A percentile compares a stretch with the other conserved stretches of the same genome.
Conservation (phyloP, 768 basidiomycete species). For the Clitopilus hobsonii region DNA sequence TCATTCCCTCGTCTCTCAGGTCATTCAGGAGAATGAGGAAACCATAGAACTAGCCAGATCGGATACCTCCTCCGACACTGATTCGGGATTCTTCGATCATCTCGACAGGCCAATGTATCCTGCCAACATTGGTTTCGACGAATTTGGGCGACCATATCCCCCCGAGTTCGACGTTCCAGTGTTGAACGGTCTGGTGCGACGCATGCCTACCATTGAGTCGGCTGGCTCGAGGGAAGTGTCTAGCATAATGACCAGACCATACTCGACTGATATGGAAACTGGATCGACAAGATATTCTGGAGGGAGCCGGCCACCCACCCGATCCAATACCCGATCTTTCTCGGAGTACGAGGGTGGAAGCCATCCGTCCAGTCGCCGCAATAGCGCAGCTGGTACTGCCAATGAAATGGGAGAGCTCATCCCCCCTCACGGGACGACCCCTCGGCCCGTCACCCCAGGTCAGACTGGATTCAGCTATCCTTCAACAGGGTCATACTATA, state of each 20-base stretch:
- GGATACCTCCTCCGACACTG: conserved; percentile 12
- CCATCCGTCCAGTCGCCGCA: conserved; percentile 31
- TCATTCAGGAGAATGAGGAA: conserved; percentile 49
- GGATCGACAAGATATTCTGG: conserved; percentile 14
- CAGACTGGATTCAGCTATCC: conserved; percentile 13
- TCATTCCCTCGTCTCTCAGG: conserved; percentile 43
- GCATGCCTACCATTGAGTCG: conserved; percentile 81
- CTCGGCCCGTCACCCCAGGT: conserved; percentile 6
- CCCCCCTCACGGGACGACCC: conserved; percentile 8
- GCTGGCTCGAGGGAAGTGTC: conserved; percentile 61
- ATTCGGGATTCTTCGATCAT: neutral
- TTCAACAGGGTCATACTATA: conserved; percentile 17
- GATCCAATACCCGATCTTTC: conserved; percentile 29
- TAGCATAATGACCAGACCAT: conserved; percentile 21
- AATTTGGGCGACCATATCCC: conserved; percentile 41
- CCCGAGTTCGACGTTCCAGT: conserved; percentile 53
- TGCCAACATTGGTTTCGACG: conserved; percentile 35
- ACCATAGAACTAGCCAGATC: conserved; percentile 32
- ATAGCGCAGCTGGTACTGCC: conserved; percentile 26
- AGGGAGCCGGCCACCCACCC: conserved; percentile 35
- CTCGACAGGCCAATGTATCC: conserved; percentile 16
- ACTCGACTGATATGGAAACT: conserved; percentile 12
- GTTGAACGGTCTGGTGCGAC: conserved; percentile 58
- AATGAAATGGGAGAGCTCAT: conserved; percentile 32
- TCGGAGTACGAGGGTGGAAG: conserved; percentile 21